Conservation (phyloP, 1,284 basidiomycete genomes). For the Chalciporus sp. region DNA sequence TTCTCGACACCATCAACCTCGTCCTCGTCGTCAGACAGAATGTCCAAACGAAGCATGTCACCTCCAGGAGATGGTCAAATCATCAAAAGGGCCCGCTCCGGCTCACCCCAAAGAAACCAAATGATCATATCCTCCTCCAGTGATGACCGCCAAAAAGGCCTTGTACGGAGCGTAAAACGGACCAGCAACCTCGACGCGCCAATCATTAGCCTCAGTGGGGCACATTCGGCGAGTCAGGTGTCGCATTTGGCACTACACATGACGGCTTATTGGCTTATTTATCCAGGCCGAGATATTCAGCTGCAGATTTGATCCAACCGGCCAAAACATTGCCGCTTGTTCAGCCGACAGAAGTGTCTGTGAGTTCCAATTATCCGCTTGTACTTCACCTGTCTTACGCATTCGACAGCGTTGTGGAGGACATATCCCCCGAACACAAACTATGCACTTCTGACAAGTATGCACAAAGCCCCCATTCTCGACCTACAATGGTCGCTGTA, state of each 20-base stretch:
- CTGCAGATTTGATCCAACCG: slow-evolving; percentile 80
- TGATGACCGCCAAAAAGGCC: slow-evolving; percentile 71
- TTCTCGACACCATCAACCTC: not conserved
- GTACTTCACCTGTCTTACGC: slow-evolving; percentile 1
- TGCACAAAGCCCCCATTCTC: slow-evolving; percentile 78
- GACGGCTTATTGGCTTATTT: not conserved
- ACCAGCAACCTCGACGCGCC: slow-evolving; percentile 81
- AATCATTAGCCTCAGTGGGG: slow-evolving; percentile 76
- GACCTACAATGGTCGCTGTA: slow-evolving; percentile 82
- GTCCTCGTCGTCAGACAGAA: slow-evolving; percentile 27
- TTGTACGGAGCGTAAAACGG: slow-evolving; percentile 75
- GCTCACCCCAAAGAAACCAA: slow-evolving; percentile 63
- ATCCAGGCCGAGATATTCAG: slow-evolving; percentile 75
- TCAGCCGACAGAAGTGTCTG: slow-evolving; percentile 81
- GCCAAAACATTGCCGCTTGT: slow-evolving; percentile 82
- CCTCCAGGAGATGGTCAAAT: slow-evolving; percentile 56
- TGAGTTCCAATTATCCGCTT: slow-evolving; percentile 40
- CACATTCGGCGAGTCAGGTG: slow-evolving; percentile 61
- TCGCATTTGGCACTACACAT: not conserved
- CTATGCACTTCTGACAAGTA: slow-evolving; percentile 72
- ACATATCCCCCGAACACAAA: slow-evolving; percentile 83
- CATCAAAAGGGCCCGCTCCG: slow-evolving; percentile 65
- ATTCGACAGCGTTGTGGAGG: slow-evolving; percentile 66
- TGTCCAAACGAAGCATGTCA: slow-evolving; percentile 70
- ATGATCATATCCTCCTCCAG: slow-evolving; percentile 73